A percentile compares a stretch with the other conserved stretches of the same genome.
phyloP scores from a whole-genome alignment of 495 filamentous ascomycete species.

The Penicillium atrosanguineum region DNA sequence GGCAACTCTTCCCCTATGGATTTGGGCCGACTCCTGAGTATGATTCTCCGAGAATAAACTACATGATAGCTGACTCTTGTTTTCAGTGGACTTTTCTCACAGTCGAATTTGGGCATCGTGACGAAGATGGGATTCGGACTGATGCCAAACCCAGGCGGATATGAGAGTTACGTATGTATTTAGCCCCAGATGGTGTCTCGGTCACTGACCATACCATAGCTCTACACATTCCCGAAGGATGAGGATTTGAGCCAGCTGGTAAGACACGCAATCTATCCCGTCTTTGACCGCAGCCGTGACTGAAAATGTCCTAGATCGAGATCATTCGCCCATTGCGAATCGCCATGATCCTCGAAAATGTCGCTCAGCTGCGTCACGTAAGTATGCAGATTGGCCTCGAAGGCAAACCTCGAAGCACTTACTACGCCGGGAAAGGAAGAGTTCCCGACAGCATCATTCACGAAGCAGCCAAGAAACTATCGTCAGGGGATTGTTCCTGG shows the following conservation, averaged over 20 bases:
- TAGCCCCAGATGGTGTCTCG: not conserved
- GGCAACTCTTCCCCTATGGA: slow-evolving; percentile 9
- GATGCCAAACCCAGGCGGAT: slow-evolving; percentile 48
- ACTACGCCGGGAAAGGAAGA: slow-evolving; percentile 6
- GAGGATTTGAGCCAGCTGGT: slow-evolving; percentile 47
- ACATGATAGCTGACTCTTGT: not conserved
- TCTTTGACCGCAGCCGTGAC: not conserved
- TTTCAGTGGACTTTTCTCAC: slow-evolving; percentile 44
- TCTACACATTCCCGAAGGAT: slow-evolving; percentile 52
- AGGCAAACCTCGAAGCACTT: slow-evolving; percentile 24
- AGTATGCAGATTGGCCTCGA: slow-evolving; percentile 45
- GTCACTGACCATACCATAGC: slow-evolving; percentile 20
- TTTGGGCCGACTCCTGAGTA: slow-evolving; percentile 13
- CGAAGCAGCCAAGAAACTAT: slow-evolving; percentile 29
- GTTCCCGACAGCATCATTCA: slow-evolving; percentile 29
- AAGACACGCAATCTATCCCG: not conserved
- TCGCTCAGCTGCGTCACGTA: slow-evolving; percentile 49
- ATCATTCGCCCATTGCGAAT: slow-evolving; percentile 52
- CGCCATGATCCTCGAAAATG: slow-evolving; percentile 49
- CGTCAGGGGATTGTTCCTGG: slow-evolving; percentile 12
- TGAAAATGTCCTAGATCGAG: slow-evolving; percentile 30
- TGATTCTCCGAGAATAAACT: not conserved
- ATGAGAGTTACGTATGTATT: slow-evolving; percentile 10
- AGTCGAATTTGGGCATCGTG: slow-evolving; percentile 57
- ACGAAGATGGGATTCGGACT: slow-evolving; percentile 58